Conservation (phyloP, 345 rosid species). For the Boechera retrofracta region DNA sequence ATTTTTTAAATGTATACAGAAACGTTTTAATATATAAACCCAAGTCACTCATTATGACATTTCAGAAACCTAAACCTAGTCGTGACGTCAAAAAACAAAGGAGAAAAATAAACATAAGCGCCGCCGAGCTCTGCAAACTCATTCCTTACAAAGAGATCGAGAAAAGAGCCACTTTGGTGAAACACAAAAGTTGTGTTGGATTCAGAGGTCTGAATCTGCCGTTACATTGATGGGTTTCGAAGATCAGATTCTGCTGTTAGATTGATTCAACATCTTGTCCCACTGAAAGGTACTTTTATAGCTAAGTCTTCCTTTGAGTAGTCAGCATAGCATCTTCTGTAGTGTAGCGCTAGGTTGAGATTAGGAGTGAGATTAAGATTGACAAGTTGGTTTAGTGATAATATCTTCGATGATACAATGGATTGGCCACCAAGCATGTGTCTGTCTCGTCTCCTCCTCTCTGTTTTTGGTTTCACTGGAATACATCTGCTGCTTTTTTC, state of each 20-base stretch:
- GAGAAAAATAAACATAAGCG: neutral
- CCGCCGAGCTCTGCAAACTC: slow-evolving; percentile 13
- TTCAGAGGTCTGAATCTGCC: neutral
- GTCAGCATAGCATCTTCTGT: neutral
- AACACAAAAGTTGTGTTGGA: slow-evolving; percentile 15
- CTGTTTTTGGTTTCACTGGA: slow-evolving; percentile 16
- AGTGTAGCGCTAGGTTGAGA: slow-evolving; percentile 5
- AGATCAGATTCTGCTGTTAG: neutral
- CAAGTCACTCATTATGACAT: neutral
- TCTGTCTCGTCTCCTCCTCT: slow-evolving; percentile 2
- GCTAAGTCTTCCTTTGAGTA: neutral
- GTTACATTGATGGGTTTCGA: neutral
- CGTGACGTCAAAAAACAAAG: neutral
- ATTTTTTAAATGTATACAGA: neutral
- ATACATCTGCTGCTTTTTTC: neutral
- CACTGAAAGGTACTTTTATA: slow-evolving; percentile 14
- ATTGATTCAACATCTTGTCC: slow-evolving; percentile 7
- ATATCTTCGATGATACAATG: slow-evolving; percentile 1
- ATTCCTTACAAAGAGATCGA: neutral
- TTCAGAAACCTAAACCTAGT: neutral
- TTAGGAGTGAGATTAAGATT: slow-evolving; percentile 4
- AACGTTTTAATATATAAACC: neutral
- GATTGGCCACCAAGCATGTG: neutral
- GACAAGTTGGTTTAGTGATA: neutral
- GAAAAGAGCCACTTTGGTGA: neutral